A percentile compares a stretch with the other conserved stretches of the same genome.
Evolutionary conservation across 1,139 yeast genomes (phyloP).

Genomic region (Diutina neorugosa): DNA sequence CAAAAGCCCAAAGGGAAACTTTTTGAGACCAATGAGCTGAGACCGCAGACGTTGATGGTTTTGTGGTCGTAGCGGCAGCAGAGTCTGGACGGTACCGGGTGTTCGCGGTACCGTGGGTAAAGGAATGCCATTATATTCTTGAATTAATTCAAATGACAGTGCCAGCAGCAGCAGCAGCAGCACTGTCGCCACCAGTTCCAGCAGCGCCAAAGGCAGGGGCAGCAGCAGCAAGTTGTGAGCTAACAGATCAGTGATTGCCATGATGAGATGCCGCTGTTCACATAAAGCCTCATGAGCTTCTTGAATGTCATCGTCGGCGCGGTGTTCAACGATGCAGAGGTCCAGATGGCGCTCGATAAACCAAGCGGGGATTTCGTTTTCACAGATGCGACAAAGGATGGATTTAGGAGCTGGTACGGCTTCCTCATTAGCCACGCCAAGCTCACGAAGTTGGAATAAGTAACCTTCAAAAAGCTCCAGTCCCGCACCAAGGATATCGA

Average conservation of each 20-base stretch:
- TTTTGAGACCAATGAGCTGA: slow-evolving; percentile 10
- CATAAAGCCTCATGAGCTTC: slow-evolving; percentile 61
- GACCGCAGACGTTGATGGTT: slow-evolving; percentile 6
- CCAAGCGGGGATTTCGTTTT: slow-evolving; percentile 88
- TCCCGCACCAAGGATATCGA: slow-evolving; percentile 77
- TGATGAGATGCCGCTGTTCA: slow-evolving; percentile 56
- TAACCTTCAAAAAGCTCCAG: slow-evolving; percentile 74
- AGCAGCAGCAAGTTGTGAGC: slow-evolving; percentile 9
- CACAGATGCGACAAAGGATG: slow-evolving; percentile 86
- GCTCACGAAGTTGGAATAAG: slow-evolving; percentile 47
- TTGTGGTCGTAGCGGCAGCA: slow-evolving; percentile 13
- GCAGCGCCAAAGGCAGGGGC: slow-evolving; percentile 12
- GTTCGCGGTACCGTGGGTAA: slow-evolving; percentile 22
- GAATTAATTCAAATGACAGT: slow-evolving; percentile 9
- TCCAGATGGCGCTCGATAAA: slow-evolving; percentile 90
- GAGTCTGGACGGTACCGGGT: slow-evolving; percentile 13
- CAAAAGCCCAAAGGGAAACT: slow-evolving; percentile 58
- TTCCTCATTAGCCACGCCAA: slow-evolving; percentile 48
- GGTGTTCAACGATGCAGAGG: slow-evolving; percentile 75
- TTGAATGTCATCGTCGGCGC: slow-evolving; percentile 71
- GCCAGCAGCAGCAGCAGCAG: slow-evolving; percentile 10
- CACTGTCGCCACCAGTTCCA: slow-evolving; percentile 5
- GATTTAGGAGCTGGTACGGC: slow-evolving; percentile 66
- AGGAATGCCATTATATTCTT: slow-evolving; percentile 52
- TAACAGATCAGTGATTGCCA: slow-evolving; percentile 17